Evolutionary conservation across 139 green algal species (phyloP), one percentile per base, ranked within the genome.

Genomic region (Edaphochlamys debaryana): DNA sequence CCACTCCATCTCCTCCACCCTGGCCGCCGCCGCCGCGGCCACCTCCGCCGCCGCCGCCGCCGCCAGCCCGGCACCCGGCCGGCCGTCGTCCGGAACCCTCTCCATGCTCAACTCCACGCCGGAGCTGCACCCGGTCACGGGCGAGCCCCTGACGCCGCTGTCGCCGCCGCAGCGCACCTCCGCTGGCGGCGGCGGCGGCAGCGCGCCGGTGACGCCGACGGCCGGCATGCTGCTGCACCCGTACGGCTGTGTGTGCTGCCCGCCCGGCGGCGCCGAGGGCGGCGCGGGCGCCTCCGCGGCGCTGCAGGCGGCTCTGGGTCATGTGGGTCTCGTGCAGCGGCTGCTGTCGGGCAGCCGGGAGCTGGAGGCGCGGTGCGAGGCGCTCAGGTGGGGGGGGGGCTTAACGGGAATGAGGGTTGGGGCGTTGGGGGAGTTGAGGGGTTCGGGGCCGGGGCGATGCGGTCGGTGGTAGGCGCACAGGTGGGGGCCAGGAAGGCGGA

Each of bases 301-400:
- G 52, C 74, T 81, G 58, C 19, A n/a, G 20, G 15, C 37, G 4
- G 71, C 67, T 45, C n/a, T 87, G 13, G 22, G 20, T 3, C 82
- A 82, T 29, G 69, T 85, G 67, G 19, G 40, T 19, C 54, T 67
- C 30, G 77, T 88, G 32, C 34, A 37, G 38, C 37, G 25, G 62
- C 68, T 87, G 62, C 67, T 87, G 62, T 74, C 37, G 20, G 11
- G 63, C 30, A 41, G 70, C 54, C 62, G 45, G 38, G 79, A 87
- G 36, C 42, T 90, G 42, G 79, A 91, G 36, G 69, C 80, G 32
- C 69, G 72, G 3, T 78, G 81, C 41, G 80, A 79, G 66, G 90
- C 86, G 32, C 84, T 92, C 20, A n/a, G n/a, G n/a, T n/a, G n/a
- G n/a, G n/a, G n/a, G n/a, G n/a, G n/a, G n/a, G n/a, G n/a, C n/a